phyloP scores from a whole-genome alignment of 306 rosid species.

The Castanospermum australe region DNA sequence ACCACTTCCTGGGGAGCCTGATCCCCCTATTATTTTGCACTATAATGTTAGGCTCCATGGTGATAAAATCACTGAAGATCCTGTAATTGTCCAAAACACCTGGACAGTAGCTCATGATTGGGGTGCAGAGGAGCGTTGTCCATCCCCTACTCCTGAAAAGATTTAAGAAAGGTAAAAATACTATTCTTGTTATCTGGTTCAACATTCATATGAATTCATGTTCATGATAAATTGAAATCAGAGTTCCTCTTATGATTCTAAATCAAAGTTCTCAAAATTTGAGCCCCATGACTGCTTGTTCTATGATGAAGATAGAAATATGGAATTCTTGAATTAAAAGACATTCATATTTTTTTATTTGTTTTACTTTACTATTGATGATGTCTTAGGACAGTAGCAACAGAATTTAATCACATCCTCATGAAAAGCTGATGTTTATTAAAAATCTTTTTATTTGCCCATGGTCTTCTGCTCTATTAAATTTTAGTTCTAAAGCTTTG shows the following conservation, averaged over 20 bases:
- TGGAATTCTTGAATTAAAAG: background rate
- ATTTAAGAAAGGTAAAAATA: slow-evolving; percentile 63
- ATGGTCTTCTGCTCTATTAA: background rate
- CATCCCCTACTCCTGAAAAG: slow-evolving; percentile 75
- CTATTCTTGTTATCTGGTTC: slow-evolving; percentile 5
- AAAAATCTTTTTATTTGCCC: background rate
- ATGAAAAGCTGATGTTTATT: background rate
- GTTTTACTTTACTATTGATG: background rate
- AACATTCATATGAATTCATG: slow-evolving; percentile 6
- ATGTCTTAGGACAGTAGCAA: slow-evolving; percentile 17
- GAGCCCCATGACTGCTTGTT: slow-evolving; percentile 9
- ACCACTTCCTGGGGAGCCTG: slow-evolving; percentile 97
- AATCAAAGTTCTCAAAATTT: slow-evolving; percentile 7
- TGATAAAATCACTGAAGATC: slow-evolving; percentile 92
- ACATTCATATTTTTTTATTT: background rate
- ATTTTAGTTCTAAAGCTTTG: background rate
- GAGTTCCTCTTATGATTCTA: slow-evolving; percentile 13
- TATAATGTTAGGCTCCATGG: slow-evolving; percentile 97
- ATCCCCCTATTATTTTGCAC: slow-evolving; percentile 89
- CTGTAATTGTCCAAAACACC: slow-evolving; percentile 95
- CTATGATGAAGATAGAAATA: background rate
- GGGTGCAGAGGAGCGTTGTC: slow-evolving; percentile 98
- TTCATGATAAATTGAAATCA: background rate
- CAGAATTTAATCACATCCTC: background rate
- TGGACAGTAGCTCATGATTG: slow-evolving; percentile 96